phyloP scores from a whole-genome alignment of 2,329 filamentous ascomycete genomes.

The Exophiala oligosperma region DNA sequence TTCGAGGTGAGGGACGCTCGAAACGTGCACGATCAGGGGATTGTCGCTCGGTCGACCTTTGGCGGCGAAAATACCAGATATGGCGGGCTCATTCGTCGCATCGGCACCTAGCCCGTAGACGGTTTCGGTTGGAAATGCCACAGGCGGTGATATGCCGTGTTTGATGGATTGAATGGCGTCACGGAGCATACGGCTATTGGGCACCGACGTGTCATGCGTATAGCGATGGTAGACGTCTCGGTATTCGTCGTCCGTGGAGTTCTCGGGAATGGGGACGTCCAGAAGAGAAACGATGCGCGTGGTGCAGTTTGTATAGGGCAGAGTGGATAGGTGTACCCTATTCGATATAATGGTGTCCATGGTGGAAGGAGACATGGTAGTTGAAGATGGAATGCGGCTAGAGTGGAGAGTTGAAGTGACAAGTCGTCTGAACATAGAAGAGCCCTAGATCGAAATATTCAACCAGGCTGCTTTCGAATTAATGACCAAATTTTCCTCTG shows the following conservation, averaged over 20 bases:
- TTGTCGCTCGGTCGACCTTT: constrained; percentile 93
- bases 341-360: constrained; percentile 15
- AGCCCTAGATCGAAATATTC: background rate
- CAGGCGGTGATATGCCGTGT: constrained; percentile 52
- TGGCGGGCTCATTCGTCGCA: constrained; percentile 79
- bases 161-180: constrained; percentile 26
- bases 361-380: background rate
- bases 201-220: background rate
- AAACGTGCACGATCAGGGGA: constrained; percentile 87
- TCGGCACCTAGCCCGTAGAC: constrained; percentile 97
- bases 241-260: constrained; percentile 24
- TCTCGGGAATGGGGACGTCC: constrained; percentile 23
- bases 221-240: constrained; percentile 22
- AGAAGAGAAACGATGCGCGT: constrained; percentile 24
- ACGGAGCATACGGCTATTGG: constrained; percentile 19
- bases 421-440: background rate
- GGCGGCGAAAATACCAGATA: constrained; percentile 86
- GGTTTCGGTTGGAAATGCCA: constrained; percentile 96
- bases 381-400: background rate
- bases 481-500: no score
- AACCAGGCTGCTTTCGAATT: background rate
- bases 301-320: constrained; percentile 26
- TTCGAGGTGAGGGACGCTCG: constrained; percentile 26
- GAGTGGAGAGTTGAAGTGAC: background rate
- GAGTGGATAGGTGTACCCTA: constrained; percentile 6